Conservation (phyloP, 139 green algal genomes). For the Edaphochlamys debaryana region DNA sequence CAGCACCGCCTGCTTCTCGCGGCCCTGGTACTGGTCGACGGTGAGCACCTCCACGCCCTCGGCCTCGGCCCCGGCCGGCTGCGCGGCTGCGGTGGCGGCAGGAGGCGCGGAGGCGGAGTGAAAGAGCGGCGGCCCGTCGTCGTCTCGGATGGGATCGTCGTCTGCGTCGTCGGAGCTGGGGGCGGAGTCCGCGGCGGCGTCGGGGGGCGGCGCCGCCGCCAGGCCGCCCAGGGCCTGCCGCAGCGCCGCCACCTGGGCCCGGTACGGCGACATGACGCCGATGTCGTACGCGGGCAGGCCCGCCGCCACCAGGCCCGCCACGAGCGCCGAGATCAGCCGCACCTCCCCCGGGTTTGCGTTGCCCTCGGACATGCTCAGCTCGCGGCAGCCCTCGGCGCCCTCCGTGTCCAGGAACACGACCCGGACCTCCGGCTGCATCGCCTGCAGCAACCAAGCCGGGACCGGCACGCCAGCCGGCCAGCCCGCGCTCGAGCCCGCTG, state of each 20-base stretch:
- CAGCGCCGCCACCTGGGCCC: constrained; percentile 68
- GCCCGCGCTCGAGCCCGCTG: not conserved
- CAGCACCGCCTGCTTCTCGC: constrained; percentile 83
- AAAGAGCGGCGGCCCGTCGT: no score
- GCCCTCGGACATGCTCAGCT: constrained; percentile 52
- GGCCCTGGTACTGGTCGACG: constrained; percentile 88
- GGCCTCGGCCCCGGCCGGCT: not conserved
- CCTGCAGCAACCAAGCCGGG: constrained; percentile 47
- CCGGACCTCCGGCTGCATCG: constrained; percentile 64
- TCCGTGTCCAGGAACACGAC: constrained; percentile 91
- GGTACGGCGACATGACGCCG: constrained; percentile 89
- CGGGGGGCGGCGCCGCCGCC: not conserved
- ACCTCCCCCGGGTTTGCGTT: constrained; percentile 78
- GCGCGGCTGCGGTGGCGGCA: not conserved
- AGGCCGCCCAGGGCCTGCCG: constrained; percentile 4
- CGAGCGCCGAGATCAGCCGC: constrained; percentile 60
- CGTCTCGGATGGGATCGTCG: no score
- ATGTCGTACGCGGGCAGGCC: constrained; percentile 66
- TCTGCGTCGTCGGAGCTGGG: not conserved
- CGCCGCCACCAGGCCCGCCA: constrained; percentile 58
- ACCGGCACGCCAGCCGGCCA: not conserved
- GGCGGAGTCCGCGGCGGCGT: not conserved
- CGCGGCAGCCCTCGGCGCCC: constrained; percentile 30
- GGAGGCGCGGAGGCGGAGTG: no score
- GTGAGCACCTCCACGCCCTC: constrained; percentile 81